A percentile compares a stretch with the other conserved stretches of the same genome.
Evolutionary conservation across 2,329 filamentous ascomycete species (phyloP).

Genomic region (Penicillium sp.): DNA sequence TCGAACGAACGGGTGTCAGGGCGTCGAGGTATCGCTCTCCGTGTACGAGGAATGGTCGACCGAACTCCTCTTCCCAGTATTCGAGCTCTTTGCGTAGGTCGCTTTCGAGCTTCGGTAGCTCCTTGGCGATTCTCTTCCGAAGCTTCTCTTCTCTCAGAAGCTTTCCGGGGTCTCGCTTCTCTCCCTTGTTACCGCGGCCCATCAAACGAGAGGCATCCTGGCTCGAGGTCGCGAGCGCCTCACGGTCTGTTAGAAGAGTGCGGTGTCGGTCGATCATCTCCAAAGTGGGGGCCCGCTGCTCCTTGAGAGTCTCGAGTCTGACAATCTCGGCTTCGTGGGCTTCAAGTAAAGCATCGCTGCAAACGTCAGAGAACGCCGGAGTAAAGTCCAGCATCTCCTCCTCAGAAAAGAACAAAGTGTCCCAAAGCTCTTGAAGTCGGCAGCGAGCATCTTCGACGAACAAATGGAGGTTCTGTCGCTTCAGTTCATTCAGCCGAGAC

Average conservation of each 20-base stretch:
- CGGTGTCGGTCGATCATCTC: constrained; percentile 81
- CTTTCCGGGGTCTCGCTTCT: constrained; percentile 91
- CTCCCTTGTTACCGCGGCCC: constrained; percentile 87
- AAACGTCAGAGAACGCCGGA: constrained; percentile 94
- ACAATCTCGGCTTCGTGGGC: constrained; percentile 91
- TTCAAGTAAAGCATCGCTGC: constrained; percentile 91
- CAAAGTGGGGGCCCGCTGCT: constrained; percentile 83
- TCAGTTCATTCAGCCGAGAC: constrained; percentile 81
- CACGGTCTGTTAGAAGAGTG: constrained; percentile 78
- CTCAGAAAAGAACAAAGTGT: constrained; percentile 88
- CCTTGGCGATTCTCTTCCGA: constrained; percentile 95
- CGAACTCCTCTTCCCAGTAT: constrained; percentile 90
- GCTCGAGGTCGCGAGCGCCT: constrained; percentile 85
- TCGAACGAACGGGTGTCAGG: constrained; percentile 68
- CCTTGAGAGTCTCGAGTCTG: constrained; percentile 76
- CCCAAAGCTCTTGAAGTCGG: constrained; percentile 93
- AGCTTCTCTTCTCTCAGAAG: constrained; percentile 96
- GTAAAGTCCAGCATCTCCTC: constrained; percentile 99
- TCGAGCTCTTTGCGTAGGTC: constrained; percentile 84
- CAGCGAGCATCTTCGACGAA: constrained; percentile 94
- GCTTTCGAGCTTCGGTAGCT: constrained; percentile 84
- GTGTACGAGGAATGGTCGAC: constrained; percentile 87
- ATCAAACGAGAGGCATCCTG: constrained; percentile 94
- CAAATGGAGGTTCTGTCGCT: constrained; percentile 89
- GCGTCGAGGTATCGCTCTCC: constrained; percentile 88